Conservation (phyloP, 2,329 filamentous ascomycete genomes). For the Cercospora nicotianae region DNA sequence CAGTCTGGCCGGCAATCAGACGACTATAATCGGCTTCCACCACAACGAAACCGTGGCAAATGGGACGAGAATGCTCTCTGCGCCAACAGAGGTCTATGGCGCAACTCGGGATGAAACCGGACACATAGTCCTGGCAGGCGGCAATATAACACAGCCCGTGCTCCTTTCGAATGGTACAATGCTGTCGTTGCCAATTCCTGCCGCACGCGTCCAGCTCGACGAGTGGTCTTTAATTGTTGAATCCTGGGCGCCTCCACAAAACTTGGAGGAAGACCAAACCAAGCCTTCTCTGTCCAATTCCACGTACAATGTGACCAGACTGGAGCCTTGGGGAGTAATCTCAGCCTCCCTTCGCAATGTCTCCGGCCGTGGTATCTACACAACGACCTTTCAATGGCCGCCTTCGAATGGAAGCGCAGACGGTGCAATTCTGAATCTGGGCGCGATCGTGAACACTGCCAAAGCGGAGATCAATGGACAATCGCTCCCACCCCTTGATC, state of each 20-base stretch:
- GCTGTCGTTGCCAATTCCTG: conserved; percentile 20
- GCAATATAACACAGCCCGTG: conserved; percentile 8
- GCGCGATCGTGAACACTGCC: conserved; percentile 35
- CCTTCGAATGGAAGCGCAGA: conserved; percentile 14
- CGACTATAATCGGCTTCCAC: conserved; percentile 43
- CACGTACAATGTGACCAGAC: conserved; percentile 34
- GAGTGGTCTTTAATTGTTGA: conserved; percentile 44
- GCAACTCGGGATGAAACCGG: background rate
- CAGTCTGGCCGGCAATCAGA: conserved; percentile 44
- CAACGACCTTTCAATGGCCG: conserved; percentile 37
- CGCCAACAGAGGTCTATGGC: conserved; percentile 16
- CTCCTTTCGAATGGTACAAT: conserved; percentile 24
- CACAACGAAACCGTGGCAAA: conserved; percentile 16
- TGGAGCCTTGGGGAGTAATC: conserved; percentile 42
- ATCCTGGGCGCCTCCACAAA: conserved; percentile 42
- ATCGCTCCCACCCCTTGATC: conserved; percentile 37
- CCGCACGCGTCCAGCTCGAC: conserved; percentile 25
- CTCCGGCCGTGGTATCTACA: conserved; percentile 41
- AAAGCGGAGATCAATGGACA: conserved; percentile 36
- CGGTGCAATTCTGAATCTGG: conserved; percentile 35
- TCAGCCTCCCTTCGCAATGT: conserved; percentile 33
- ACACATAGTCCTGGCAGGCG: conserved; percentile 9
- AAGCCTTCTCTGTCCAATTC: conserved; percentile 32
- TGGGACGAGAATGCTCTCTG: background rate
- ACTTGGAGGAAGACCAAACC: conserved; percentile 32